Evolutionary conservation across 257 asterid species (phyloP).

Genomic region (Fraxinus quadrangulata): DNA sequence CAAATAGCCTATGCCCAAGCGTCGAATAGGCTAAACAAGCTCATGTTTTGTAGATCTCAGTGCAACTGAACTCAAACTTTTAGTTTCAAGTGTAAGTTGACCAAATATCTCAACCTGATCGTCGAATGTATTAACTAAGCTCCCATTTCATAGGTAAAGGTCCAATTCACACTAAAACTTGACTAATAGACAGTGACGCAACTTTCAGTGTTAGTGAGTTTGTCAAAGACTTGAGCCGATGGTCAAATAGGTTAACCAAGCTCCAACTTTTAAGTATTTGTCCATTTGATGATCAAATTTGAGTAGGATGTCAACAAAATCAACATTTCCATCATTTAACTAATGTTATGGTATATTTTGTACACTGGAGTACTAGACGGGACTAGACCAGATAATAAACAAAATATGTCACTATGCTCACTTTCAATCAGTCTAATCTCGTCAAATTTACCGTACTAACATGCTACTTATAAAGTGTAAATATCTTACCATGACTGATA

Average conservation of each 20-base stretch:
- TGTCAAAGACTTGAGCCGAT: background rate
- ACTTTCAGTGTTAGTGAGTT: background rate
- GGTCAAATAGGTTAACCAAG: background rate
- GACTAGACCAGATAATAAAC: too few species aligned
- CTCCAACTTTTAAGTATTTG: background rate
- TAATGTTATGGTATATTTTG: too few species aligned
- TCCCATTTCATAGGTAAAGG: background rate
- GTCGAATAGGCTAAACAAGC: background rate
- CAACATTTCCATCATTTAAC: too few species aligned
- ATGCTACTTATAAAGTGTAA: background rate
- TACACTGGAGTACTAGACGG: too few species aligned
- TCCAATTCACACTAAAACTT: background rate
- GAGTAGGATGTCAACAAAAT: too few species aligned
- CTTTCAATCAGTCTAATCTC: background rate
- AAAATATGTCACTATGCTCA: too few species aligned
- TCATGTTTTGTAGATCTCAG: background rate
- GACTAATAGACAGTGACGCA: background rate
- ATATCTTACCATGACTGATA: slow-evolving; percentile 66
- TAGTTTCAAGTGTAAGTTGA: background rate
- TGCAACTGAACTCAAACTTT: too few species aligned
- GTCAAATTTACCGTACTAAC: background rate
- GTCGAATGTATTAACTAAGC: too few species aligned
- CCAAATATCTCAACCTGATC: background rate
- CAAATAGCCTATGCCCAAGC: background rate
- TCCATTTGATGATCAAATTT: background rate